These are phyloP conservation scores for Lactarius hengduanensis DNA, from an alignment of 768 basidiomycete species.

Conservation along the genomic window DNA sequence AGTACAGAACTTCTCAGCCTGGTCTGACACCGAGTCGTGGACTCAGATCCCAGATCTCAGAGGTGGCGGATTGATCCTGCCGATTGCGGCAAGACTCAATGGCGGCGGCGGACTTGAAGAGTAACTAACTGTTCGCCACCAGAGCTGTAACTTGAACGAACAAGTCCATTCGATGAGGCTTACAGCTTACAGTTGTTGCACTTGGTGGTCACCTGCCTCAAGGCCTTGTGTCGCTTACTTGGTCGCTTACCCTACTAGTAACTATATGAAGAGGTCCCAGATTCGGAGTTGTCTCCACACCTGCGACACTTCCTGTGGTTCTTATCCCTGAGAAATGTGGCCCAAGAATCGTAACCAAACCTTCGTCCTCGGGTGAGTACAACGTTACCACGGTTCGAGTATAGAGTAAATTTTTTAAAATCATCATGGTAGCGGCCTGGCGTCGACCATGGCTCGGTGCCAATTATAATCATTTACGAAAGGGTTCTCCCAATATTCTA, in stretches of 20 bases:
- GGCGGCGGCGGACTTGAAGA: too few species aligned
- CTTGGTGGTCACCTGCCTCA: slow-evolving; percentile 1
- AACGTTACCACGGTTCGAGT: neutral
- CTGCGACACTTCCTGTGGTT: neutral
- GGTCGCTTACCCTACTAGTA: neutral
- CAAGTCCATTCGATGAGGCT: neutral
- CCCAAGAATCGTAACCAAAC: neutral
- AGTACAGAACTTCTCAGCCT: too few species aligned
- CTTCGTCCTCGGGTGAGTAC: neutral
- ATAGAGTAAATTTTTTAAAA: too few species aligned
- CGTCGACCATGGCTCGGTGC: neutral
- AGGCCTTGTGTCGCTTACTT: neutral
- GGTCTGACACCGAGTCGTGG: too few species aligned
- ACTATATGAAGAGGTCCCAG: neutral
- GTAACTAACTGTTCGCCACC: too few species aligned
- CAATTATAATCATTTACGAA: neutral
- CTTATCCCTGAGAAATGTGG: neutral
- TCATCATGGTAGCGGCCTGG: too few species aligned
- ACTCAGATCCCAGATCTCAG: too few species aligned
- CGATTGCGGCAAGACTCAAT: too few species aligned
- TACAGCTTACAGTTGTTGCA: neutral
- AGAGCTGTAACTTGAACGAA: neutral
- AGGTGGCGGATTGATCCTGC: too few species aligned
- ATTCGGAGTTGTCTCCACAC: neutral
- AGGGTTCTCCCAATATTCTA: neutral